Base-by-base conservation (phyloP, 345 rosid species). In the Abelmoschus esculentus region DNA sequence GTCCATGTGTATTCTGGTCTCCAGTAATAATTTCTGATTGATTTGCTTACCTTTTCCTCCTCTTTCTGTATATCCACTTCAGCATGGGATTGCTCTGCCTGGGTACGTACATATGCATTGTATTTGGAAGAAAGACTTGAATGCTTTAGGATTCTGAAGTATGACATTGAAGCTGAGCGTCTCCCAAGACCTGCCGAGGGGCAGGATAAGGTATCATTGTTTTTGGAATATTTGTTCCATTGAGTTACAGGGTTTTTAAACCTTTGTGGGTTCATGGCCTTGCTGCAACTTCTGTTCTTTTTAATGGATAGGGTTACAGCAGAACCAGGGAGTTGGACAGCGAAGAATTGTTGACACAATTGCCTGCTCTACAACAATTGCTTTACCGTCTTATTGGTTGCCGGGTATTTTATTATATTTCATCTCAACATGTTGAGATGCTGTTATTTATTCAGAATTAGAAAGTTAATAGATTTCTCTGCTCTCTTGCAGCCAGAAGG, bases 1-100 rank as follows among this genome's bases (percentile, higher is more conserved):
- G 3, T 53, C 29, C 32, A 22, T 18, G 34, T 60, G 28, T 44
- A 12, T 71, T 12, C 28, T 62, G 52, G 22, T 44, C 36, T 22
- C 49, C 28, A 52, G 55, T 70, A 19, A 34, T 71, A 55, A 49
- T 40, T 18, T 61, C 70, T 32, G 8, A 32, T 59, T 61, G 44
- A 40, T 73, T 57, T 38, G 15, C 22, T 34, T 10, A 13, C 11
- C 29, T 31, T 58, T 44, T 72, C 54, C 12, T 14, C 61, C 68
- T 8, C 7, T 7, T 72, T 22, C 49, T 57, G 31, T 53, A 29
- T 66, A 15, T 29, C 5, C 15, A 36, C 44, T 59, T 47, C 80
- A 96, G 98, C 99, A 40, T 96, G 99, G 99, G 99, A 96, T 86
- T 96, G 96, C 84, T 96, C 99, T 60, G 97, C 95, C 44, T 96